phyloP scores from a whole-genome alignment of 768 basidiomycete genomes.

The Suillus decipiens region DNA sequence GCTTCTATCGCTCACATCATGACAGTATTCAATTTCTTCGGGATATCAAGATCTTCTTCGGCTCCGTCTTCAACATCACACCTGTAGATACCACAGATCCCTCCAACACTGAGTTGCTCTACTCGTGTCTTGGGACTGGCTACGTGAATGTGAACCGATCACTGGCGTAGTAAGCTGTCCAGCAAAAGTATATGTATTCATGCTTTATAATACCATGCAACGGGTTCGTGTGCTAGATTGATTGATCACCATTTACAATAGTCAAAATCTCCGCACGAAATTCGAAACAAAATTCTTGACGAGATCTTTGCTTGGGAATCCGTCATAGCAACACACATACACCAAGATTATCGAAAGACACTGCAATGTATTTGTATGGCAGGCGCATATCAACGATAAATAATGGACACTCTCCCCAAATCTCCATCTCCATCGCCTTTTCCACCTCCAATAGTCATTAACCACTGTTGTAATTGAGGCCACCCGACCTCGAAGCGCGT shows the following conservation, averaged over 20 bases:
- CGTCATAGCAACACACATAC: neutral
- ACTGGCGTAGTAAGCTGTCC: constrained; percentile 47
- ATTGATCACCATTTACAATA: neutral
- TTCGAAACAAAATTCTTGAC: neutral
- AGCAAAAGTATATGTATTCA: constrained; percentile 4
- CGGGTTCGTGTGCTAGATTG: neutral
- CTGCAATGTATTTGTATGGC: neutral
- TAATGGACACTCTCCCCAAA: constrained; percentile 74
- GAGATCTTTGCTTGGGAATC: neutral
- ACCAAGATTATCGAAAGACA: neutral
- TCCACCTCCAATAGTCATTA: constrained; percentile 60
- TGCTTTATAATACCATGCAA: constrained; percentile 2
- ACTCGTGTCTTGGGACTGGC: constrained; percentile 92
- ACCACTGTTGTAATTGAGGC: constrained; percentile 77
- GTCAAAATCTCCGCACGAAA: neutral
- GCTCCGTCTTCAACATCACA: constrained; percentile 90
- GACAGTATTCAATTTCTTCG: constrained; percentile 87
- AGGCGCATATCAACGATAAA: constrained; percentile 57
- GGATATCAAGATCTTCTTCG: constrained; percentile 81
- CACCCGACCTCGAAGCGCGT: constrained; percentile 82
- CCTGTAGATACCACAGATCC: constrained; percentile 55
- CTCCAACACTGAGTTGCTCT: constrained; percentile 61
- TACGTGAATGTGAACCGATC: constrained; percentile 87
- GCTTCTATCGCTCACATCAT: constrained; percentile 10
- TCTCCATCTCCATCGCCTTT: constrained; percentile 54